Evolutionary conservation across 1,139 yeast genomes (phyloP), one percentile per base, ranked within the genome.

Genomic region (Yamadazyma siamensis): DNA sequence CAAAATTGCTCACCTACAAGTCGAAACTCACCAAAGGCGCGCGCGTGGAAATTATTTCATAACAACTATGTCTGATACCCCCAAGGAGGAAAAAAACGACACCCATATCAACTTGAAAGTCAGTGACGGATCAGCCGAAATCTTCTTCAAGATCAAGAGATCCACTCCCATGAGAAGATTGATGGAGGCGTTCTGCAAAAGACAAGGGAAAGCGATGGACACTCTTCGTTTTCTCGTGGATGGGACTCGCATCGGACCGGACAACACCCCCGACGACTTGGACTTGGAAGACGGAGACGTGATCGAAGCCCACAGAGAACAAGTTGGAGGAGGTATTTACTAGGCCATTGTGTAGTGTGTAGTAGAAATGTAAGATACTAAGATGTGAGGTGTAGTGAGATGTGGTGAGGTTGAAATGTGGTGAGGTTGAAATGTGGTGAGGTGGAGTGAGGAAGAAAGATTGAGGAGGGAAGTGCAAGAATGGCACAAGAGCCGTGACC

Each of bases 291-390:
- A 91, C 56, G 91, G 91, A 47, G 99, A 94, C 56, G 84, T 85
- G 45, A 89, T 94, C 47, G 98, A 94, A 61, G 98, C 96, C n/a
- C 96, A 89, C 60, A 82, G 94, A 61, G 95, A 88, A 59, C 98
- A 91, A 60, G 80, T 81, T 35, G 86, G 95, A 40, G 81, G 83
- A 15, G 13, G 35, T 29, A 31, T 6, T 13, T 24, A 31, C 5
- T 23, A 23, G 10, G 25, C 13, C n/a, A n/a, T n/a, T n/a, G n/a
- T n/a, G n/a, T n/a, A n/a, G n/a, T n/a, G n/a, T n/a, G n/a, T n/a
- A n/a, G 15, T 23, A 12, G 20, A 18, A 8, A 18, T 18, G 20
- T 18, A 18, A 18, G 7, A 18, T 18, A 18, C 10, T 8, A 18
- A 18, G 10, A 18, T n/a, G n/a, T n/a, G n/a, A n/a, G n/a, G n/a